Conservation (phyloP, 2,329 filamentous ascomycete species). For the Saccharata proteae region DNA sequence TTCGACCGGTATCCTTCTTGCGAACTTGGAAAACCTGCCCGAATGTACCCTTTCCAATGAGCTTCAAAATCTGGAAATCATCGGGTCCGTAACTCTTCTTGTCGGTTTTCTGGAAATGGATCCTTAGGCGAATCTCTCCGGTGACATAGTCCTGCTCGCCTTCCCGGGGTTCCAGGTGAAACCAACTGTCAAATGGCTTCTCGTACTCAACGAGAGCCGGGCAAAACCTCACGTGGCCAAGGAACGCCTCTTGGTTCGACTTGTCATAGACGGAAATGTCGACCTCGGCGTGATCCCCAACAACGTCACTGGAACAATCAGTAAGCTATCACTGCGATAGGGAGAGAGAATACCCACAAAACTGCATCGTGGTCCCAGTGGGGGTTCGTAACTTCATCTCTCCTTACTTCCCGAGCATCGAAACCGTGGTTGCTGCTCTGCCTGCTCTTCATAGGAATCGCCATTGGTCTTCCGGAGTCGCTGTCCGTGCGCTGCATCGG, state of each 20-base stretch:
- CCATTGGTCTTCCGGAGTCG: constrained; percentile 75
- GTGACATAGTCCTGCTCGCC: constrained; percentile 64
- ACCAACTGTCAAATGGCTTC: constrained; percentile 72
- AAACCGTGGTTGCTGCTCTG: constrained; percentile 93
- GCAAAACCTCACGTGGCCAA: constrained; percentile 79
- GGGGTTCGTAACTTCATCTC: constrained; percentile 64
- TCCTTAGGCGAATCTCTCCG: constrained; percentile 80
- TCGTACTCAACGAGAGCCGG: constrained; percentile 58
- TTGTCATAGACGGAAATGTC: constrained; percentile 92
- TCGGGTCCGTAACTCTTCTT: constrained; percentile 88
- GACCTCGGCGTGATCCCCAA: constrained; percentile 79
- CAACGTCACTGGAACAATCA: constrained; percentile 59
- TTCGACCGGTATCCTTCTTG: constrained; percentile 90
- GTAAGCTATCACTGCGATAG: constrained; percentile 13
- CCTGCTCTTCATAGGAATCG: constrained; percentile 91
- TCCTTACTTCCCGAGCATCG: constrained; percentile 41
- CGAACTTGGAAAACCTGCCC: constrained; percentile 97
- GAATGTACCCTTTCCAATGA: constrained; percentile 97
- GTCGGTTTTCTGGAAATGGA: constrained; percentile 74
- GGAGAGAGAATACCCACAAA: constrained; percentile 56
- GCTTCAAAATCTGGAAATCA: constrained; percentile 89
- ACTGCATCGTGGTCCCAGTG: constrained; percentile 92
- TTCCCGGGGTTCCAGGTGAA: constrained; percentile 65
- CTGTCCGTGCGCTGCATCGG: constrained; percentile 57
- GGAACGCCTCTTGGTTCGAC: constrained; percentile 71